phyloP scores from a whole-genome alignment of 192 early-diverging fungal species.

The Cladochytrium replicatum region DNA sequence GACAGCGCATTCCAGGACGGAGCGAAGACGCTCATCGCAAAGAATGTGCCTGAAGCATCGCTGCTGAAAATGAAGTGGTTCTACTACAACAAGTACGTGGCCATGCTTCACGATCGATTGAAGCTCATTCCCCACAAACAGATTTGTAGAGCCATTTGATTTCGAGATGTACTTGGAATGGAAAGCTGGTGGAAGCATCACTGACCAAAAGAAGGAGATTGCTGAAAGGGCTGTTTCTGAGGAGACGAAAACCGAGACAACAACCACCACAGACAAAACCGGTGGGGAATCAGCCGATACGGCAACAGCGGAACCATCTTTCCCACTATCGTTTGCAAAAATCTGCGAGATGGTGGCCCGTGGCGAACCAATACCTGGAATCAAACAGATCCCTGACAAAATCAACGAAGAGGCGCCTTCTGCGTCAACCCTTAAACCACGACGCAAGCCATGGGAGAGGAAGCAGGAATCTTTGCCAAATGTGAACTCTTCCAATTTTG shows the following conservation, averaged over 20 bases:
- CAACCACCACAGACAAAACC: too few species aligned
- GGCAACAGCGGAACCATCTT: constrained; percentile 19
- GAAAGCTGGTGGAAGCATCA: background rate
- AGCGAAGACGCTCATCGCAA: too few species aligned
- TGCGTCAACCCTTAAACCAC: constrained; percentile 5
- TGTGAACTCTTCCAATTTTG: too few species aligned
- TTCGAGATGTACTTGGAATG: background rate
- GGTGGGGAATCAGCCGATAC: too few species aligned
- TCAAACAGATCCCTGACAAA: constrained; percentile 27
- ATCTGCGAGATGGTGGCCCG: constrained; percentile 31
- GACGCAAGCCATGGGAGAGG: constrained; percentile 28
- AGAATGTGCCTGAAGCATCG: too few species aligned
- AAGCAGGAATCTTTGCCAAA: too few species aligned
- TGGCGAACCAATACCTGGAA: constrained; percentile 30
- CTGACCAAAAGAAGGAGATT: background rate
- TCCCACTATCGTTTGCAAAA: constrained; percentile 30
- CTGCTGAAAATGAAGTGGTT: constrained; percentile 30
- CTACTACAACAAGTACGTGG: constrained; percentile 26
- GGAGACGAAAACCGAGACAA: too few species aligned
- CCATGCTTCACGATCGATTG: background rate
- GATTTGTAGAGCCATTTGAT: constrained; percentile 13
- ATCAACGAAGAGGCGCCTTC: constrained; percentile 16
- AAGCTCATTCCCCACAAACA: background rate
- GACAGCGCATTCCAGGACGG: too few species aligned
- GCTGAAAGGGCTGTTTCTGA: background rate